These are phyloP conservation scores for Monosporozyma aerobia DNA, from an alignment of 805 yeast genomes.

Conservation along the genomic window DNA sequence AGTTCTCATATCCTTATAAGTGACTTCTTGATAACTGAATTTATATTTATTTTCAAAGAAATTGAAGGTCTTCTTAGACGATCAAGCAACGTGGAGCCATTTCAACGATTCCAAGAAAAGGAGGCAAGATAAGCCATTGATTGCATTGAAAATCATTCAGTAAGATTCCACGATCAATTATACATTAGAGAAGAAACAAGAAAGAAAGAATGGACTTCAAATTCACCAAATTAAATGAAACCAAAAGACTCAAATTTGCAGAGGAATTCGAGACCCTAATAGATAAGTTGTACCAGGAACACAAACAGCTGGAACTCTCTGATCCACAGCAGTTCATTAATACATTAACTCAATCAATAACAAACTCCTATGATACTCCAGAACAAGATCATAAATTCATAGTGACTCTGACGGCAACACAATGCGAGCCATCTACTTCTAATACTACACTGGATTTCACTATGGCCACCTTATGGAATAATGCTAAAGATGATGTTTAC, in stretches of 20 bases:
- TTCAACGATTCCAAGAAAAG: neutral
- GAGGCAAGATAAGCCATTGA: neutral
- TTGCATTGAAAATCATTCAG: neutral
- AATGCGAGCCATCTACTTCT: neutral
- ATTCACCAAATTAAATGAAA: neutral
- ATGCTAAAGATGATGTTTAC: slow-evolving; percentile 44
- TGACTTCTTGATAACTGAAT: neutral
- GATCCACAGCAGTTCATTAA: neutral
- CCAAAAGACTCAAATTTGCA: neutral
- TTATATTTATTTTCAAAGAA: neutral
- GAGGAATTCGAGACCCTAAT: slow-evolving; percentile 1
- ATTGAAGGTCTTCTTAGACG: neutral
- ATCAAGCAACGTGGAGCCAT: neutral
- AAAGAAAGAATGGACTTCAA: neutral
- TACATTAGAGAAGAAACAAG: neutral
- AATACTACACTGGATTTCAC: slow-evolving; percentile 4
- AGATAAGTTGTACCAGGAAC: slow-evolving; percentile 3
- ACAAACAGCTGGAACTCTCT: neutral
- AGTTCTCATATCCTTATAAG: neutral
- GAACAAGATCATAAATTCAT: slow-evolving; percentile 35
- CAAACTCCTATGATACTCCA: neutral
- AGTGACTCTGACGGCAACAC: slow-evolving; percentile 16
- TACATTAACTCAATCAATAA: neutral
- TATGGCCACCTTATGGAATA: slow-evolving; percentile 51
- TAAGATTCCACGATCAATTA: neutral